Evolutionary conservation across 176 grass and related monocot species (phyloP).

Genomic region (Oryza glumipatula): DNA sequence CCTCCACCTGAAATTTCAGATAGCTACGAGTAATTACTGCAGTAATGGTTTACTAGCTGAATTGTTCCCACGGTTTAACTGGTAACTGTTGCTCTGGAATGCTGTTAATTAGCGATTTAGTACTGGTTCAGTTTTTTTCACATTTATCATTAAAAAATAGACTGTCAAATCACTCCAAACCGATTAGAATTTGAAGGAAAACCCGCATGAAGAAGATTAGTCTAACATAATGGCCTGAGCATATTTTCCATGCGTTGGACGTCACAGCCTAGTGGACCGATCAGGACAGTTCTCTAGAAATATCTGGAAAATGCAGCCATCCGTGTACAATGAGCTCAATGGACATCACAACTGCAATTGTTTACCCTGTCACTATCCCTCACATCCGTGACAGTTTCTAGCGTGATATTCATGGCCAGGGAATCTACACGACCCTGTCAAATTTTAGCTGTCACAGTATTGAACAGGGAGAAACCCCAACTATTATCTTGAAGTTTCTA

Average conservation of each 20-base stretch:
- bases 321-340: slow-evolving; percentile 31
- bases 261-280: neutral
- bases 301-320: slow-evolving; percentile 26
- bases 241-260: slow-evolving; percentile 12
- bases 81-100: neutral
- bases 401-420: neutral
- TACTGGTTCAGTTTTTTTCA: neutral
- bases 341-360: slow-evolving; percentile 23
- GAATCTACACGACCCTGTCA: slow-evolving; percentile 35
- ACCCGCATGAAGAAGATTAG: neutral
- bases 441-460: slow-evolving; percentile 31
- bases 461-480: neutral
- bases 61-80: neutral
- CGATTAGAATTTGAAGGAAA: neutral
- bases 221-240: slow-evolving; percentile 3
- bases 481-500: neutral
- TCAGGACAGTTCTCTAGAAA: slow-evolving; percentile 45
- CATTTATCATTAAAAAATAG: neutral
- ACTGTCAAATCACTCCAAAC: slow-evolving; percentile 21
- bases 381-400: slow-evolving; percentile 4
- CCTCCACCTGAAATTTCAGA: neutral
- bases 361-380: slow-evolving; percentile 20
- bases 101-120: neutral
- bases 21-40: neutral
- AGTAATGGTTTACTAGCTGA: neutral